Conservation (phyloP, 805 yeast genomes). For the Yarrowia deformans region DNA sequence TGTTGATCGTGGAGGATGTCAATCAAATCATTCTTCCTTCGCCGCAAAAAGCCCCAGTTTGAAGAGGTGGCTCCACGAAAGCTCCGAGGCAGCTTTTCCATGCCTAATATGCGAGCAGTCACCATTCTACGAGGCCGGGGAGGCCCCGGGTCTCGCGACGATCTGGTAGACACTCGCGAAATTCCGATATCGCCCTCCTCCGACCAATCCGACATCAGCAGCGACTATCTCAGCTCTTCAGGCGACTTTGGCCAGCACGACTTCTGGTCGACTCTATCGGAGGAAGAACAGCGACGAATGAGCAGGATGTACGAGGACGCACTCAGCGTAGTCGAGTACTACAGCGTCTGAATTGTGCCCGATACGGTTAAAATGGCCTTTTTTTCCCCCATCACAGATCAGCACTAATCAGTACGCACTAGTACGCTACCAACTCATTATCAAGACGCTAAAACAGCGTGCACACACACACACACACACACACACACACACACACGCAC, state of each 20-base stretch:
- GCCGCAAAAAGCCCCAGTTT: constrained; percentile 28
- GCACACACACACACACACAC: neutral
- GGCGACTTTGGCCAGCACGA: constrained; percentile 8
- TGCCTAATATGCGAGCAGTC: constrained; percentile 28
- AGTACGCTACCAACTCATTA: too few relatives aligned
- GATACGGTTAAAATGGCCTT: too few relatives aligned
- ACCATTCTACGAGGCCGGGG: constrained; percentile 30
- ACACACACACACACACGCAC: neutral
- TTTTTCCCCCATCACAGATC: too few relatives aligned
- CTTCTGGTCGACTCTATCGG: constrained; percentile 12
- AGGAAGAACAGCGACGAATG: constrained; percentile 25
- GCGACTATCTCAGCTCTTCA: constrained; percentile 3
- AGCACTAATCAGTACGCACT: too few relatives aligned
- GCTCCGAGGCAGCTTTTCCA: constrained; percentile 24
- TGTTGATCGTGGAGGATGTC: constrained; percentile 6
- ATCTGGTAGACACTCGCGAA: constrained; percentile 1
- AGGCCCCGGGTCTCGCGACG: neutral
- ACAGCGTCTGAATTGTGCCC: neutral
- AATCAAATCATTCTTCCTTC: constrained; percentile 10
- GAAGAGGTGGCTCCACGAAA: constrained; percentile 31
- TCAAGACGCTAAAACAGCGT: neutral
- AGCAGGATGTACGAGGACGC: constrained; percentile 36
- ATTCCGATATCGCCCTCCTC: neutral
- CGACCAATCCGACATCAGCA: constrained; percentile 7
- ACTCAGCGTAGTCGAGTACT: constrained; percentile 24